Evolutionary conservation across 371 early-diverging fungal genomes (phyloP).

Genomic region (Globomyces sp.): DNA sequence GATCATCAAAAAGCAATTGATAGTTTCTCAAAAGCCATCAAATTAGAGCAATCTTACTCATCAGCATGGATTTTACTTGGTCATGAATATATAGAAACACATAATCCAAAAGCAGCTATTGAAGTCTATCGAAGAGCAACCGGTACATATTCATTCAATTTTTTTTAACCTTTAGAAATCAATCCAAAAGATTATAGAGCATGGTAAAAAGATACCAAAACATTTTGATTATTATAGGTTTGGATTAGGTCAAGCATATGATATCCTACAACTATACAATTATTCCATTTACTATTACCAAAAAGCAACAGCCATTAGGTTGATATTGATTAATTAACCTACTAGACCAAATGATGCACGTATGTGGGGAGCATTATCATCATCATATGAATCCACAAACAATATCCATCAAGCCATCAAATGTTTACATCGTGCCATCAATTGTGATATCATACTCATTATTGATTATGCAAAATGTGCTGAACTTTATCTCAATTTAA

Average conservation of each 20-base stretch:
- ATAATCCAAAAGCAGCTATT: slow-evolving; percentile 83
- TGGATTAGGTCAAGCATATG: slow-evolving; percentile 82
- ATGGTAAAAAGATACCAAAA: slow-evolving; percentile 67
- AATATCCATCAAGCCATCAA: slow-evolving; percentile 4
- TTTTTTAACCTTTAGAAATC: slow-evolving; percentile 51
- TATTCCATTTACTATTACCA: slow-evolving; percentile 85
- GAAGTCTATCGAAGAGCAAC: slow-evolving; percentile 82
- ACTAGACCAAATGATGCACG: slow-evolving; percentile 17
- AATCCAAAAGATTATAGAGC: slow-evolving; percentile 86
- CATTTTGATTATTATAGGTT: not conserved
- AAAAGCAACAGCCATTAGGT: slow-evolving; percentile 64
- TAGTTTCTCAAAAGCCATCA: slow-evolving; percentile 80
- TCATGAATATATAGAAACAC: slow-evolving; percentile 92
- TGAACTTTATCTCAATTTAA: too few species aligned
- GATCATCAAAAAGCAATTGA: slow-evolving; percentile 84
- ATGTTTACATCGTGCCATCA: not conserved
- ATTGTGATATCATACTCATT: too few species aligned
- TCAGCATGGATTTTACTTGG: slow-evolving; percentile 93
- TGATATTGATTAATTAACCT: too few species aligned
- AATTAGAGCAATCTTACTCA: slow-evolving; percentile 72
- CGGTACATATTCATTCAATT: too few species aligned
- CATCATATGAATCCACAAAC: not conserved
- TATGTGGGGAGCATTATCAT: slow-evolving; percentile 11
- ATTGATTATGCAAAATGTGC: too few species aligned
- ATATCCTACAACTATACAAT: slow-evolving; percentile 73